Base-by-base conservation (phyloP, 371 early-diverging fungal species). In the Mycotypha africana region DNA sequence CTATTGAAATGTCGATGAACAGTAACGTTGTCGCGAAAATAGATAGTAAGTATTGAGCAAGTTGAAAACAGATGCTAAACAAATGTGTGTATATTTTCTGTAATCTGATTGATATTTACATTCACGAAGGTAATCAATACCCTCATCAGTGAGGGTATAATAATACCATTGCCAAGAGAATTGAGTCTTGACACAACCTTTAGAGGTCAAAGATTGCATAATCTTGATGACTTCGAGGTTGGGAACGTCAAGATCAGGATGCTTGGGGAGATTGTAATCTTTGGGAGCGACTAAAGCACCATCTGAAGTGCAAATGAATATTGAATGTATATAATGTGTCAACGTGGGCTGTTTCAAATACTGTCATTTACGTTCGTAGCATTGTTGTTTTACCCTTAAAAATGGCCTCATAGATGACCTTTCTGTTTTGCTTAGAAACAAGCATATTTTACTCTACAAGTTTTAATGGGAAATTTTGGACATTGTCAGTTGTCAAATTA, bases 81-180 rank as follows among this genome's bases (percentile, higher is more conserved):
- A n/a, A n/a, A n/a, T n/a, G n/a, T n/a, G n/a, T n/a, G n/a, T n/a
- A n/a, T n/a, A n/a, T n/a, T n/a, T n/a, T n/a, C n/a, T n/a, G n/a
- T n/a, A n/a, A n/a, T n/a, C n/a, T n/a, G n/a, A n/a, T n/a, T n/a
- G n/a, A n/a, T n/a, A 39, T 58, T 37, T 60, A 65, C 58, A 89
- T 81, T 89, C 88, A 70, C 97, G 90, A 59, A 97, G 83, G 79
- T 93, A 94, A 66, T 88, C 91, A 58, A 97, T 93, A 76, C 97
- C 97, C 73, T 86, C 88, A 70, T 93, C 87, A 70, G 95, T 97
- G 65, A 98, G 80, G 70, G 86, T 89, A 81, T 96, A 98, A 88
- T 98, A 98, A 81, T 90, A 97, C 84, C 91, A 91, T 68, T 94
- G 97, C 98, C 98, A 98, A 60, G 93, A 92, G 90, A 98, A 98